Conservation (phyloP, 257 asterid genomes). For the Solanum virginianum region DNA sequence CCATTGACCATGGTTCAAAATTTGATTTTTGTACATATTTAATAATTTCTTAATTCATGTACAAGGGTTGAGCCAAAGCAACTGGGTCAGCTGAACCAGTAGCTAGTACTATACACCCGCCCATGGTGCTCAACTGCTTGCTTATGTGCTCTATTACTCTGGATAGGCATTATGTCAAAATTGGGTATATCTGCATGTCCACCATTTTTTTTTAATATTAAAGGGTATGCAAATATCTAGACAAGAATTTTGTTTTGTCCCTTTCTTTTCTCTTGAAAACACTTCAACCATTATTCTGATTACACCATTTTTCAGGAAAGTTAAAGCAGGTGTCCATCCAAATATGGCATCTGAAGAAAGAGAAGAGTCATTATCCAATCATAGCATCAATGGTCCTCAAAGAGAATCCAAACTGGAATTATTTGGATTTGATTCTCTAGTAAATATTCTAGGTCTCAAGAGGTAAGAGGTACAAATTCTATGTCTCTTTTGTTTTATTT, state of each 20-base stretch:
- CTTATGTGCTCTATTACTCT: neutral
- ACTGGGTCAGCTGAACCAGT: neutral
- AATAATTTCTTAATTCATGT: neutral
- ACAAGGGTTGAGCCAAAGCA: neutral
- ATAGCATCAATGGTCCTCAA: slow-evolving; percentile 48
- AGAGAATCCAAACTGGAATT: slow-evolving; percentile 81
- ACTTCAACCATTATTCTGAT: neutral
- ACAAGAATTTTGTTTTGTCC: neutral
- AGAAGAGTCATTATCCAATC: slow-evolving; percentile 38
- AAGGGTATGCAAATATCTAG: neutral
- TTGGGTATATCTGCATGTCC: neutral
- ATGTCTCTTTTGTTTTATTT: neutral
- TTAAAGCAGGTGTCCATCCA: slow-evolving; percentile 24
- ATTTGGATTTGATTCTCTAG: slow-evolving; percentile 96
- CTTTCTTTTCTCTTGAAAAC: neutral
- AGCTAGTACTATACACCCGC: neutral
- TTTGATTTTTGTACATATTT: neutral
- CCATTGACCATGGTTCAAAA: neutral
- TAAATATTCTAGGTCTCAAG: slow-evolving; percentile 90
- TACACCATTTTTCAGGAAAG: slow-evolving; percentile 36
- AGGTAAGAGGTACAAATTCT: slow-evolving; percentile 37
- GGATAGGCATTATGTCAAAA: neutral
- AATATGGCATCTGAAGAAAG: slow-evolving; percentile 36
- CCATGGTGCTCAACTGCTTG: neutral
- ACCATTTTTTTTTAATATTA: neutral